These are phyloP conservation scores for Rhinocladiella mackenziei DNA, from an alignment of 2,329 filamentous ascomycete genomes.

Conservation along the genomic window DNA sequence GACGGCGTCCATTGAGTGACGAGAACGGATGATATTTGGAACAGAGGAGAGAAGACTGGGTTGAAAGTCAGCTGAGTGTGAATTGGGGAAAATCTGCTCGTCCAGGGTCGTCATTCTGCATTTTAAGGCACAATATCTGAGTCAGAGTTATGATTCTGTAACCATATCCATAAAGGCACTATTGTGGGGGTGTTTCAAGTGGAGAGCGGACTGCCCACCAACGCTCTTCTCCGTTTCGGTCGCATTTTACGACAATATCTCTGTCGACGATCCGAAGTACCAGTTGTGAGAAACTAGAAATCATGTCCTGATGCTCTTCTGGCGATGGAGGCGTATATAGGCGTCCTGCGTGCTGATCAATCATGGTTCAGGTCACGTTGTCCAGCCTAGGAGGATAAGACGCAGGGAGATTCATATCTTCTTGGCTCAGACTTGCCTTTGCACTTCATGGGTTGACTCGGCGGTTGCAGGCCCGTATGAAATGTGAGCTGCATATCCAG, in stretches of 20 bases:
- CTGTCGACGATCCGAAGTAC: no score
- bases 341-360: no score
- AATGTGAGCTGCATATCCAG: constrained; percentile 32
- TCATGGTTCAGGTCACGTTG: no score
- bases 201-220: constrained; percentile 8
- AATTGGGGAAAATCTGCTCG: not conserved
- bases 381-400: no score
- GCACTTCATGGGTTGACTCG: constrained; percentile 27
- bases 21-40: not conserved
- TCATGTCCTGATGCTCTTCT: no score
- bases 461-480: constrained; percentile 16
- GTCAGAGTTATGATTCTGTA: not conserved
- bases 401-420: no score
- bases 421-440: constrained; percentile 34
- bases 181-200: constrained; percentile 1
- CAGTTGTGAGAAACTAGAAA: no score
- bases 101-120: constrained; percentile 12
- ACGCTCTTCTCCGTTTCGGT: constrained; percentile 20
- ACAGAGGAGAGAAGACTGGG: not conserved
- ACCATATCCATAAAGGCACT: no score
- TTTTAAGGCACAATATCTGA: constrained; percentile 7
- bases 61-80: not conserved
- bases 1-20: constrained; percentile 13
- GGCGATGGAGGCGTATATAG: no score
- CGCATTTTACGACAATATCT: no score